Percentiles rank a stretch among this genome's conserved stretches.
Evolutionary conservation across 495 filamentous ascomycete genomes (phyloP).

Genomic region (Viridothelium virens): DNA sequence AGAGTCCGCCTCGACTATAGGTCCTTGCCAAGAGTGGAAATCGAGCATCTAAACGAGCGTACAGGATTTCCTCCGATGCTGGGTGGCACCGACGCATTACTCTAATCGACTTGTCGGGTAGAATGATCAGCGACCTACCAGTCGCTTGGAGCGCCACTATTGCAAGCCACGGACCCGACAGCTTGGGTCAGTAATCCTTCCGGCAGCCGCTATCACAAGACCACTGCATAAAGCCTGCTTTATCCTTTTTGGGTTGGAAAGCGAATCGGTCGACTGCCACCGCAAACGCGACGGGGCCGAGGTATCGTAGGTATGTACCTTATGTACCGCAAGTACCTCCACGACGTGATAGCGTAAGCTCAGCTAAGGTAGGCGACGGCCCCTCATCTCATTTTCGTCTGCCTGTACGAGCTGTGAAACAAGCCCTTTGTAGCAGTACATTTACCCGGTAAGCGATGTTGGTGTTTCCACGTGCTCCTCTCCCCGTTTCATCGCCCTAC

Average conservation of each 20-base stretch:
- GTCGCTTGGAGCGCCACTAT: background rate
- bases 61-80: background rate
- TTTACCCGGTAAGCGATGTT: background rate
- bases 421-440: slow-evolving; percentile 9
- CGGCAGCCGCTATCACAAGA: slow-evolving; percentile 1
- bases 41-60: background rate
- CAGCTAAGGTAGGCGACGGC: background rate
- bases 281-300: background rate
- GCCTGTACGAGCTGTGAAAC: background rate
- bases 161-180: slow-evolving; percentile 1
- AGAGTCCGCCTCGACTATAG: background rate
- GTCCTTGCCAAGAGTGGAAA: background rate
- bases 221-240: slow-evolving; percentile 2
- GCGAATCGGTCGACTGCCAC: too few relatives aligned
- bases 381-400: background rate
- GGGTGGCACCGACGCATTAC: background rate
- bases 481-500: slow-evolving; percentile 6
- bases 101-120: slow-evolving; percentile 1
- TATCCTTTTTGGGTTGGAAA: background rate
- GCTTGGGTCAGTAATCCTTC: slow-evolving; percentile 5
- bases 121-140: background rate
- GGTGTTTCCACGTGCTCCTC: slow-evolving; percentile 8
- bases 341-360: background rate
- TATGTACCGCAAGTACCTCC: background rate
- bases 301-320: background rate